Conservation (phyloP, 1,284 basidiomycete genomes). For the Bondarzewia mesenterica region DNA sequence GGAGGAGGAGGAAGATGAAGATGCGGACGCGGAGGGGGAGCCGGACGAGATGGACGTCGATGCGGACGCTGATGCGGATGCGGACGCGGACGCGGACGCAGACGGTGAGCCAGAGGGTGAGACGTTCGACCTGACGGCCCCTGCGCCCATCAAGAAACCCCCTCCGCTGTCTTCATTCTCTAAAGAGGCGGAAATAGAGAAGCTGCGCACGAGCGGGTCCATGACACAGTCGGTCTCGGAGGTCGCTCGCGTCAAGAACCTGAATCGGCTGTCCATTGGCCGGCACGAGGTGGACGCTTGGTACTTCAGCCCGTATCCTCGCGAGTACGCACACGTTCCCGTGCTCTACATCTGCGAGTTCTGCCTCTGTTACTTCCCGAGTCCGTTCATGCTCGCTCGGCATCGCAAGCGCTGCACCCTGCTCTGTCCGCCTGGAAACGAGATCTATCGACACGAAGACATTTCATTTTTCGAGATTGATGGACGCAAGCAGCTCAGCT, state of each 20-base stretch:
- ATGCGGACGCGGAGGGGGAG: conserved; percentile 48
- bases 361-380: conserved; percentile 88
- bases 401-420: conserved; percentile 91
- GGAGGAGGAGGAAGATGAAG: conserved; percentile 50
- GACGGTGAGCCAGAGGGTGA: conserved; percentile 40
- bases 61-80: conserved; percentile 44
- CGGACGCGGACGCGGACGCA: conserved; percentile 48
- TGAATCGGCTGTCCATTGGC: conserved; percentile 95
- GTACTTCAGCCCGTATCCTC: conserved; percentile 99
- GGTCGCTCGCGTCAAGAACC: conserved; percentile 95
- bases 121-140: conserved; percentile 31
- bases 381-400: conserved; percentile 80
- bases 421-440: conserved; percentile 96
- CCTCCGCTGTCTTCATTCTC: conserved; percentile 58
- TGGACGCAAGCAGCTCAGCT: conserved; percentile 91
- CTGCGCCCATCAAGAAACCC: conserved; percentile 29
- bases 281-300: conserved; percentile 95
- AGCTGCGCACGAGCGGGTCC: conserved; percentile 92
- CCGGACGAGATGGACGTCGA: conserved; percentile 46
- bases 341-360: conserved; percentile 98
- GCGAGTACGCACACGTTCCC: conserved; percentile 94
- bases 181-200: conserved; percentile 98
- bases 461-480: conserved; percentile 99
- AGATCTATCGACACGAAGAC: conserved; percentile 96
- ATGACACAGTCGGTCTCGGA: conserved; percentile 99